phyloP scores from a whole-genome alignment of 1,139 yeast genomes.

The Taphrina pruni region DNA sequence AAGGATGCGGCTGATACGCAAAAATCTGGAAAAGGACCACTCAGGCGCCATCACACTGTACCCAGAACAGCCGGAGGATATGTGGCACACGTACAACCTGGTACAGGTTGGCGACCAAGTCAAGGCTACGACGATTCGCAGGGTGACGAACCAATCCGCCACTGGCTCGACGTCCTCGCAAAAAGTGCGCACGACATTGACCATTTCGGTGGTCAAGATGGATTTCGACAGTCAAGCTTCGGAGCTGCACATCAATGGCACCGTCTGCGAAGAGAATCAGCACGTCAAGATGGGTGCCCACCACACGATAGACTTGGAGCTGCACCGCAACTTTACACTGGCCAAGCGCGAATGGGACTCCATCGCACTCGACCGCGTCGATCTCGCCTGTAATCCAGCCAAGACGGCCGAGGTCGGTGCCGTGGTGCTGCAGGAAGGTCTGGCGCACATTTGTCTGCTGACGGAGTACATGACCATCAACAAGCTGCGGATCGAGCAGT shows the following conservation, averaged over 20 bases:
- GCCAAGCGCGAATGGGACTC: slow-evolving; percentile 83
- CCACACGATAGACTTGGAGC: slow-evolving; percentile 83
- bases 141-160: slow-evolving; percentile 50
- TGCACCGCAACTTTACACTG: slow-evolving; percentile 70
- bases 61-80: slow-evolving; percentile 90
- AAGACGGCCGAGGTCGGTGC: slow-evolving; percentile 93
- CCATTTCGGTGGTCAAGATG: slow-evolving; percentile 66
- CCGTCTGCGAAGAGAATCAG: slow-evolving; percentile 72
- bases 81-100: slow-evolving; percentile 85
- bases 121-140: slow-evolving; percentile 59
- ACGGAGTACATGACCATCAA: slow-evolving; percentile 89
- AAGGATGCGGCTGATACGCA: slow-evolving; percentile 62
- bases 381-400: slow-evolving; percentile 75
- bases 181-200: slow-evolving; percentile 63
- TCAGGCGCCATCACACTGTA: slow-evolving; percentile 69
- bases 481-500: slow-evolving; percentile 77
- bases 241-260: slow-evolving; percentile 78
- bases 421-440: slow-evolving; percentile 88
- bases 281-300: slow-evolving; percentile 83
- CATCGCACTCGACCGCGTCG: slow-evolving; percentile 67
- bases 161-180: slow-evolving; percentile 57
- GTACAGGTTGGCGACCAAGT: slow-evolving; percentile 72
- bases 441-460: slow-evolving; percentile 87
- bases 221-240: slow-evolving; percentile 83
- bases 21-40: slow-evolving; percentile 64